Base-by-base conservation (phyloP, 371 early-diverging fungal genomes). In the Mortierella sp. region DNA sequence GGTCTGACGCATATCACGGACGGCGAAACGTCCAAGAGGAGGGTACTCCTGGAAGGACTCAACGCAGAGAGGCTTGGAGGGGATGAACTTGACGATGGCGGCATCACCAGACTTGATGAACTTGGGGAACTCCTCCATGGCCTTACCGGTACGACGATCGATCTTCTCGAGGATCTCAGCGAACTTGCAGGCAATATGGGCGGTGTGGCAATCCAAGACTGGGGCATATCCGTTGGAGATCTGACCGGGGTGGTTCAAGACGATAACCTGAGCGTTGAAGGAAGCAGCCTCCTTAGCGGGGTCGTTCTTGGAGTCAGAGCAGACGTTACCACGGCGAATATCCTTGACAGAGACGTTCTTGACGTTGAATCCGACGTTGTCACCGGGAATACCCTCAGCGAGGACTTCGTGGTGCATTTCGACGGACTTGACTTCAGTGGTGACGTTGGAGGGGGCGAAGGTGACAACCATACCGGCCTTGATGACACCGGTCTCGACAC, bases 311-410 rank as follows among this genome's bases (percentile, higher is more conserved):
- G 95, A 93, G 94, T 97, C 97, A 80, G 96, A 96, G 91, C 94
- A 93, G 88, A 97, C 97, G 91, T 93, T 91, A 87, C 98, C 98
- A 93, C 97, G 96, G 83, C 96, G 96, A 90, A 97, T 95, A 85
- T 96, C 96, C 93, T 95, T 96, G 88, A 95, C 95, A 77, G 96
- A 95, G 58, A 96, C 96, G 94, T 96, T 95, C 95, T 96, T 96
- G 88, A 97, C 94, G 95, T 96, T 96, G 95, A 98, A 96, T 84
- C 97, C 97, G 81, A 97, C 97, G 93, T 96, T 97, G 94, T 98
- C 98, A 84, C 98, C 98, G 86, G 98, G 96, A 61, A 92, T 85
- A 92, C 97, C 98, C 90, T 97, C 92, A 76, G 84, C 84, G 80
- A 97, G 92, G 78, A 90, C 88, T 89, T 97, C 96, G 96, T 97